Conservation (phyloP, 2,329 filamentous ascomycete species). For the Peltaster fructicola region DNA sequence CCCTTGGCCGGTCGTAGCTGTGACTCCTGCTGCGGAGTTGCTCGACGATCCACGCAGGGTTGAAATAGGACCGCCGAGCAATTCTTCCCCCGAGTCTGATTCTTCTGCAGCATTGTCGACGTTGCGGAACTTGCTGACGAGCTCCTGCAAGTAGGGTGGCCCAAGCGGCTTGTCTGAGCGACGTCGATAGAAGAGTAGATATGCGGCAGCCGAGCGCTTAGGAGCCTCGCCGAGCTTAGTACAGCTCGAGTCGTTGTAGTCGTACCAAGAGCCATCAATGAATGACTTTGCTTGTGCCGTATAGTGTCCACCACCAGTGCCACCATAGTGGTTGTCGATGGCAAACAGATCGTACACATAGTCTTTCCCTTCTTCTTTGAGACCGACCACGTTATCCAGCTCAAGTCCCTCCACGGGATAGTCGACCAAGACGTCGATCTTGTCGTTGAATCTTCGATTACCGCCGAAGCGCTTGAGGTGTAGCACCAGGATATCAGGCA, state of each 20-base stretch:
- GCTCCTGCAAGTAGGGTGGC: constrained; percentile 53
- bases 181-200: constrained; percentile 89
- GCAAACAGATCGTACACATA: constrained; percentile 86
- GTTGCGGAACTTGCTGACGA: constrained; percentile 45
- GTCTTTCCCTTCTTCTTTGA: constrained; percentile 63
- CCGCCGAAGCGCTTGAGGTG: constrained; percentile 93
- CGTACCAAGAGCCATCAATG: constrained; percentile 76
- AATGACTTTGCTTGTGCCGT: constrained; percentile 92
- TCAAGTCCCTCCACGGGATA: constrained; percentile 83
- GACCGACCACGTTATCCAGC: constrained; percentile 59
- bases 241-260: constrained; percentile 55
- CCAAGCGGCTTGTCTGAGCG: constrained; percentile 62
- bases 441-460: constrained; percentile 65
- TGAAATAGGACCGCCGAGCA: constrained; percentile 59
- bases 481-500: constrained; percentile 83
- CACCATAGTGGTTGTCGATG: constrained; percentile 90
- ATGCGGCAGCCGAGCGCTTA: constrained; percentile 49
- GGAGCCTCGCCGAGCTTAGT: constrained; percentile 8
- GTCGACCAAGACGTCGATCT: constrained; percentile 78
- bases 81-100: constrained; percentile 59
- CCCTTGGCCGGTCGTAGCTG: constrained; percentile 7
- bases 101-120: constrained; percentile 25
- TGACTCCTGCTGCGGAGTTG: constrained; percentile 54
- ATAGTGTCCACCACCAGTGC: constrained; percentile 87
- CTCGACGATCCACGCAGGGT: constrained; percentile 84